Evolutionary conservation across 2,329 filamentous ascomycete genomes (phyloP), one percentile per base, ranked within the genome.

Genomic region (Fusarium secorum): DNA sequence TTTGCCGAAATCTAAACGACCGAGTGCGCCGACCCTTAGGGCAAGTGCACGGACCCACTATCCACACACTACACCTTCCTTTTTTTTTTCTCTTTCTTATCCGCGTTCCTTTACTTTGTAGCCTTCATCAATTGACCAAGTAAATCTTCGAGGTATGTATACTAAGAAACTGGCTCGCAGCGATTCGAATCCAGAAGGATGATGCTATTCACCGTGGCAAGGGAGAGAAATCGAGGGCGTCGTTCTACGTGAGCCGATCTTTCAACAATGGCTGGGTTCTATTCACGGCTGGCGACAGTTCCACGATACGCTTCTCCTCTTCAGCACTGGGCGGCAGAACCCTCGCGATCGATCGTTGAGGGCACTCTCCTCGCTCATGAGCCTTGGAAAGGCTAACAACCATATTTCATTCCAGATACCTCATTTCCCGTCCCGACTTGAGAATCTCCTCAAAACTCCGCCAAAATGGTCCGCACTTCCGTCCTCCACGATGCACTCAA

Each of bases 401-500:
- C 75, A 75, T 70, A 62, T 39, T 51, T 48, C 62, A 61, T 71
- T 80, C 81, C 82, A 91, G 89, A 90, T 88, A 90, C 88, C 88
- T 90, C 88, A 88, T 84, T 84, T 88, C 85, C 81, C 77, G 74
- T 71, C 79, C 78, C 85, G 91, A 92, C 88, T 88, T 92, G 91
- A 94, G 91, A 94, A 94, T 94, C 91, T 93, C 88, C 81, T 70
- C 63, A 77, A 81, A 79, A 82, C 75, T 88, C 88, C 90, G 90
- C 83, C 90, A 98, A 93, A 84, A 99, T 99, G 95, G 95, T 98
- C 87, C 94, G 93, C 89, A 98, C 96, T 82, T 97, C 94, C 85
- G 96, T 98, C 82, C 95, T 99, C 86, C 97, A 98, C 90, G 96
- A 99, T 92, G 94, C 93, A 84, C 93, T 98, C 82, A 97, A 97